phyloP scores from a whole-genome alignment of 148 eudicot species.

The Vaccinium myrtillus region DNA sequence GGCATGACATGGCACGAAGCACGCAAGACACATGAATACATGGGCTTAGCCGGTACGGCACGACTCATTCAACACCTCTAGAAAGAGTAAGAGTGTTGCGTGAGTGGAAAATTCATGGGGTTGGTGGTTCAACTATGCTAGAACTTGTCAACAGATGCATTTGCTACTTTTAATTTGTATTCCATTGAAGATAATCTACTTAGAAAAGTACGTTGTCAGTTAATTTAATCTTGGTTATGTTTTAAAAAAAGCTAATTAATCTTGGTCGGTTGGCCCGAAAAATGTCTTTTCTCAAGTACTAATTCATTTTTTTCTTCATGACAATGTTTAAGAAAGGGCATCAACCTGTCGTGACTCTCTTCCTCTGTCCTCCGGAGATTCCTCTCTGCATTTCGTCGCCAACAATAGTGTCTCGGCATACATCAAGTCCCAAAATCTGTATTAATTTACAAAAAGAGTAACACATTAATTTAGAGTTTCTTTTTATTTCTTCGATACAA shows the following conservation, averaged over 20 bases:
- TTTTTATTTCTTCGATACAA: neutral
- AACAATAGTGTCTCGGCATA: slow-evolving; percentile 90
- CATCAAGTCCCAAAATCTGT: slow-evolving; percentile 90
- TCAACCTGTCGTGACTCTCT: slow-evolving; percentile 91
- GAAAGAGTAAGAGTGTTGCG: neutral
- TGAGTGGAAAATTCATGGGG: neutral
- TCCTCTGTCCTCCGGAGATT: slow-evolving; percentile 92
- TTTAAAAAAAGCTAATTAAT: too few species aligned
- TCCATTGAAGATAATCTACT: too few species aligned
- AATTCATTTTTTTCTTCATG: neutral
- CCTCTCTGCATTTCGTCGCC: slow-evolving; percentile 94
- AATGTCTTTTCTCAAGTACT: too few species aligned
- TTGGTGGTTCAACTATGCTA: slow-evolving; percentile 8
- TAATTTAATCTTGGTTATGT: too few species aligned
- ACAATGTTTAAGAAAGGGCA: neutral
- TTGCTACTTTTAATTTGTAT: neutral
- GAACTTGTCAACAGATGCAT: neutral
- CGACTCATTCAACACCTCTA: too few species aligned
- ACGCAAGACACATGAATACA: too few species aligned
- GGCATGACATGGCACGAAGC: too few species aligned
- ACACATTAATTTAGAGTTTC: neutral
- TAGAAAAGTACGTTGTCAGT: too few species aligned
- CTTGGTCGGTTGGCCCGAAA: too few species aligned
- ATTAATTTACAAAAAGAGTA: neutral
- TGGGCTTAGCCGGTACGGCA: too few species aligned